Evolutionary conservation across 2,329 filamentous ascomycete species (phyloP).

Genomic region (Penicillium sp.): DNA sequence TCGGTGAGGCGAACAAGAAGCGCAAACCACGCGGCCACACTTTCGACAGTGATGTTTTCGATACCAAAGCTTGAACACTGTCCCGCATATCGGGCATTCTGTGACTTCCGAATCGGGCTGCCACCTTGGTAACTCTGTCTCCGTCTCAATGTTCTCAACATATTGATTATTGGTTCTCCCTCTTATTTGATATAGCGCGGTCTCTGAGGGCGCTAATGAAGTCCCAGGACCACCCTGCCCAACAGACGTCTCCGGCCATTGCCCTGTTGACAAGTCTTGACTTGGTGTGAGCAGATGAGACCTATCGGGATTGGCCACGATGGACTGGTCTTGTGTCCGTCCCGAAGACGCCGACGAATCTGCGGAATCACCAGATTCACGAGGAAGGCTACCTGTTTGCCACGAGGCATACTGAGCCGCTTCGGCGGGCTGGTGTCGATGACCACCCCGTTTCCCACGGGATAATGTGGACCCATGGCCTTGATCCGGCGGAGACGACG

Average conservation of each 20-base stretch:
- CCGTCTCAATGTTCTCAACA: not conserved
- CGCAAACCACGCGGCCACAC: slow-evolving; percentile 89
- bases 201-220: too few relatives aligned
- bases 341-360: not conserved
- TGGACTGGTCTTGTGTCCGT: not conserved
- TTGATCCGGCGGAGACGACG: slow-evolving; percentile 27
- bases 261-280: not conserved
- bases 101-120: slow-evolving; percentile 81
- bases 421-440: not conserved
- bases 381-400: too few relatives aligned
- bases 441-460: not conserved
- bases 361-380: not conserved
- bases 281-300: not conserved
- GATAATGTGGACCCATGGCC: not conserved
- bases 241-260: not conserved
- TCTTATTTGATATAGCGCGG: not conserved
- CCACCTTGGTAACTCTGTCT: slow-evolving; percentile 62
- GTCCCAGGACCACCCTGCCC: too few relatives aligned
- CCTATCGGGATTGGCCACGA: not conserved
- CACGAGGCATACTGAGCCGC: not conserved
- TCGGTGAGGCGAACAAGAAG: slow-evolving; percentile 82
- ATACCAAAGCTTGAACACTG: slow-evolving; percentile 76
- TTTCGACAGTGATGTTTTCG: slow-evolving; percentile 95
- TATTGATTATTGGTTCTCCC: not conserved
- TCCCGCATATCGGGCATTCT: slow-evolving; percentile 76